phyloP scores from a whole-genome alignment of 208 protist species.

The Crithidia brevicula region DNA sequence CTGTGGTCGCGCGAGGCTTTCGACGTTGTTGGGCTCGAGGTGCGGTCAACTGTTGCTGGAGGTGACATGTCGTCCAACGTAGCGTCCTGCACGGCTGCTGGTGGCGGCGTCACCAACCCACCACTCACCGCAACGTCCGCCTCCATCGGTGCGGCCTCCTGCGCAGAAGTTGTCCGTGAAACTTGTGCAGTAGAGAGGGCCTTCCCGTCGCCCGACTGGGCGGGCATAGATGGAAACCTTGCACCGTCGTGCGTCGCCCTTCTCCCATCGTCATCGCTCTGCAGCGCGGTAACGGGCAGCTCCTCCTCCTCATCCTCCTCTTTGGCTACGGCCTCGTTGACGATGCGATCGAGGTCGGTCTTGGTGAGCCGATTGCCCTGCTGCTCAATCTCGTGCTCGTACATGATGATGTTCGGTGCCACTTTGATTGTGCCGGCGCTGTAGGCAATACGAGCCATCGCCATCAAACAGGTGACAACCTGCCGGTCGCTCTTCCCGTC shows the following conservation, averaged over 20 bases:
- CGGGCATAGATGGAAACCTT: too few relatives aligned
- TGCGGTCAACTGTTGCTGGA: not conserved
- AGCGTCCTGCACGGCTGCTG: not conserved
- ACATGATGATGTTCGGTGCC: slow-evolving; percentile 54
- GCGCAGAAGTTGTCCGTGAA: too few relatives aligned
- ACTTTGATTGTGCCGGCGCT: slow-evolving; percentile 36
- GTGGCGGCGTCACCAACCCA: not conserved
- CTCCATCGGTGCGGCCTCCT: not conserved
- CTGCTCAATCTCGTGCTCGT: slow-evolving; percentile 67
- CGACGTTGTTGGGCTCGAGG: slow-evolving; percentile 1
- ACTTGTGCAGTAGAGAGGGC: too few relatives aligned
- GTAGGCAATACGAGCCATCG: slow-evolving; percentile 70
- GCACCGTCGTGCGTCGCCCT: too few relatives aligned
- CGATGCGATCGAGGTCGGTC: slow-evolving; percentile 41
- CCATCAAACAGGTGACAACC: slow-evolving; percentile 80
- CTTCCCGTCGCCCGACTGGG: too few relatives aligned
- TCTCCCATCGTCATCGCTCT: not conserved
- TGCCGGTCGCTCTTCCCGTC: slow-evolving; percentile 76
- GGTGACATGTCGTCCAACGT: not conserved
- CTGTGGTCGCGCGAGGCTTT: not conserved
- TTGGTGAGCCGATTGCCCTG: slow-evolving; percentile 34
- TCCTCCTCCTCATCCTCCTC: not conserved
- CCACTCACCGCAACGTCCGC: too few relatives aligned
- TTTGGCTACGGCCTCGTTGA: slow-evolving; percentile 31
- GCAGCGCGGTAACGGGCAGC: not conserved